Evolutionary conservation across 768 basidiomycete species (phyloP).

Genomic region (Mycena galopus): DNA sequence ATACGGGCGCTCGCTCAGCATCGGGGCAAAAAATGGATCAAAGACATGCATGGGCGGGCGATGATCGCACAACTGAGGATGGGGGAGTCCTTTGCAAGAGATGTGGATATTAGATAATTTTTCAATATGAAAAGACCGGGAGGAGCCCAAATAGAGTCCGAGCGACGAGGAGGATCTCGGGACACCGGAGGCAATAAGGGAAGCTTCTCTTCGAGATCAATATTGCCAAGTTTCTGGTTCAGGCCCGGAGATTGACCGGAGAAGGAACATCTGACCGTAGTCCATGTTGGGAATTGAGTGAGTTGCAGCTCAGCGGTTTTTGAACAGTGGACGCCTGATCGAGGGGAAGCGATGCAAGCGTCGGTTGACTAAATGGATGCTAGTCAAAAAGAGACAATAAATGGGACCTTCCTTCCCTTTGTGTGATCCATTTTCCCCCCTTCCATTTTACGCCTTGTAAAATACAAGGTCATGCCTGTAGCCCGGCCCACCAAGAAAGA

Average conservation of each 20-base stretch:
- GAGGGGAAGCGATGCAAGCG: conserved; percentile 17
- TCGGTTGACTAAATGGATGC: conserved; percentile 30
- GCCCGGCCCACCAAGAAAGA: conserved; percentile 71
- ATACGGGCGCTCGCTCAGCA: conserved; percentile 46
- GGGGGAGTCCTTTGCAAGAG: not conserved
- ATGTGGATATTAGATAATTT: not conserved
- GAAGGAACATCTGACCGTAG: conserved; percentile 54
- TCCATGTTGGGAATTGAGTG: conserved; percentile 45
- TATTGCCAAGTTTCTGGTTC: conserved; percentile 50
- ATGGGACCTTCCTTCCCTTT: conserved; percentile 21
- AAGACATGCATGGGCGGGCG: conserved; percentile 32
- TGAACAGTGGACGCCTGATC: conserved; percentile 47
- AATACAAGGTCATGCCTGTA: conserved; percentile 75
- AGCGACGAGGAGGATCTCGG: not conserved
- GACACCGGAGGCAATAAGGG: conserved; percentile 16
- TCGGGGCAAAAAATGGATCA: conserved; percentile 27
- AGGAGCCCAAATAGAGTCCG: not conserved
- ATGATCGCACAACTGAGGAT: conserved; percentile 50
- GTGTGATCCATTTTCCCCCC: conserved; percentile 46
- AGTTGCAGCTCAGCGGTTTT: conserved; percentile 37
- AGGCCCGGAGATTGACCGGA: conserved; percentile 59
- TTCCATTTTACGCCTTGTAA: too few species aligned
- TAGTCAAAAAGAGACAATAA: conserved; percentile 46
- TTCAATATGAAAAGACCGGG: not conserved
- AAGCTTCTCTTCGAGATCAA: conserved; percentile 12